Conservation (phyloP, 2,329 filamentous ascomycete species). For the Clarireedia paspali region DNA sequence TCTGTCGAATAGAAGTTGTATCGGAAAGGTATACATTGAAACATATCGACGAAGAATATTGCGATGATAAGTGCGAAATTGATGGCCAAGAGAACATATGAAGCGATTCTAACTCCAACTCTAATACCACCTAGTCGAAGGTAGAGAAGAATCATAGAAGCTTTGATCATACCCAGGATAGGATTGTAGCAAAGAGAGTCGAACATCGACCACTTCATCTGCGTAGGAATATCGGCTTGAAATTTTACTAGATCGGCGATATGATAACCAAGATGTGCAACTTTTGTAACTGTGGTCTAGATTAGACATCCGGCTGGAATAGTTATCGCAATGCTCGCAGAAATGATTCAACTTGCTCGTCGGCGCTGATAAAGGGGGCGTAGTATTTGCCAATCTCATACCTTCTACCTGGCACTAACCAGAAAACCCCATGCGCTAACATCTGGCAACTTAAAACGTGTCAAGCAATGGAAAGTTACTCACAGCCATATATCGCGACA, state of each 20-base stretch:
- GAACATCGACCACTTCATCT: conserved; percentile 22
- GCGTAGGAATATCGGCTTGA: neutral
- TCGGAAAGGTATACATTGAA: conserved; percentile 30
- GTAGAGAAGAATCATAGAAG: conserved; percentile 38
- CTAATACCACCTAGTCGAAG: conserved; percentile 34
- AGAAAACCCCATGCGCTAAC: too few species aligned
- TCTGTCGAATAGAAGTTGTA: conserved; percentile 9
- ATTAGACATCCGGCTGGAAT: neutral
- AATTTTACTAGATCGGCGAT: conserved; percentile 4
- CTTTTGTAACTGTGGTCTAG: conserved; percentile 11
- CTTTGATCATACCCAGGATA: conserved; percentile 38
- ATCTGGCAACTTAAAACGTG: too few species aligned
- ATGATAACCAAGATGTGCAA: conserved; percentile 17
- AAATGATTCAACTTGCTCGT: too few species aligned
- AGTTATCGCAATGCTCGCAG: too few species aligned
- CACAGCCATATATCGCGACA: conserved; percentile 5
- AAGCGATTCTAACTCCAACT: conserved; percentile 3
- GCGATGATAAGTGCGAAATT: conserved; percentile 30
- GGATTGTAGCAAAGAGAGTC: conserved; percentile 35
- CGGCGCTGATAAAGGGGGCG: too few species aligned
- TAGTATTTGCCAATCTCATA: too few species aligned
- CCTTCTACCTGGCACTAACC: too few species aligned
- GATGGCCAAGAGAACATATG: conserved; percentile 8
- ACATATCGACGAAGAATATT: conserved; percentile 32
- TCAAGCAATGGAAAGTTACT: neutral